Conservation (phyloP, 352 stramenopile species). For the Phytophthora fragariae region DNA sequence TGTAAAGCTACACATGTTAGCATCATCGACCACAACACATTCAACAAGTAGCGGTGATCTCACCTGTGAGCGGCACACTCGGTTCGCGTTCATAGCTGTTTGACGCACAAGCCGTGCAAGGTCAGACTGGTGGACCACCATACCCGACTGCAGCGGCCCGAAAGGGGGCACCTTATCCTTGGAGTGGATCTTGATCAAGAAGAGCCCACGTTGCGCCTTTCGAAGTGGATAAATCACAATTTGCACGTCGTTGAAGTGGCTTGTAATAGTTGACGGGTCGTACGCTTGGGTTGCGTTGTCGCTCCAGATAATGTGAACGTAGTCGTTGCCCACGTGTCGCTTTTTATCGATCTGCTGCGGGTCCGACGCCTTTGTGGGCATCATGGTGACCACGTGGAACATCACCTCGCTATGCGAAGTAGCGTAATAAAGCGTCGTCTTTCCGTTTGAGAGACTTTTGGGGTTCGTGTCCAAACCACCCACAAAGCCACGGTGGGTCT, state of each 20-base stretch:
- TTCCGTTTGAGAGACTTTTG: constrained; percentile 82
- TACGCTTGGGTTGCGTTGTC: constrained; percentile 83
- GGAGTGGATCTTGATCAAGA: constrained; percentile 79
- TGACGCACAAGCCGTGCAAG: constrained; percentile 81
- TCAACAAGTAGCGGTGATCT: not conserved
- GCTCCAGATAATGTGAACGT: constrained; percentile 89
- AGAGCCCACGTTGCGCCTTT: constrained; percentile 68
- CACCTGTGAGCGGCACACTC: constrained; percentile 86
- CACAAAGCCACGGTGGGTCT: constrained; percentile 74
- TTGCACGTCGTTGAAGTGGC: constrained; percentile 91
- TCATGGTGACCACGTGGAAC: constrained; percentile 90
- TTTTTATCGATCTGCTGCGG: constrained; percentile 92
- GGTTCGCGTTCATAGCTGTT: constrained; percentile 90
- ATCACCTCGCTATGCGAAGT: constrained; percentile 87
- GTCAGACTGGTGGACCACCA: constrained; percentile 80
- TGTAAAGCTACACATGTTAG: constrained; percentile 34
- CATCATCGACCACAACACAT: not conserved
- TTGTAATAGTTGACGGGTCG: constrained; percentile 87
- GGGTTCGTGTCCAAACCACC: constrained; percentile 84
- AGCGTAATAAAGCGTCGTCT: constrained; percentile 79
- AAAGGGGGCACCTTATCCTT: constrained; percentile 88
- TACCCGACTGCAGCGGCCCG: constrained; percentile 82
- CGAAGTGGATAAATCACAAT: constrained; percentile 85
- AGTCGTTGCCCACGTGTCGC: constrained; percentile 89
- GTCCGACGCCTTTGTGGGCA: constrained; percentile 82